phyloP scores from a whole-genome alignment of 805 yeast genomes.

The Pichia nakasei region DNA sequence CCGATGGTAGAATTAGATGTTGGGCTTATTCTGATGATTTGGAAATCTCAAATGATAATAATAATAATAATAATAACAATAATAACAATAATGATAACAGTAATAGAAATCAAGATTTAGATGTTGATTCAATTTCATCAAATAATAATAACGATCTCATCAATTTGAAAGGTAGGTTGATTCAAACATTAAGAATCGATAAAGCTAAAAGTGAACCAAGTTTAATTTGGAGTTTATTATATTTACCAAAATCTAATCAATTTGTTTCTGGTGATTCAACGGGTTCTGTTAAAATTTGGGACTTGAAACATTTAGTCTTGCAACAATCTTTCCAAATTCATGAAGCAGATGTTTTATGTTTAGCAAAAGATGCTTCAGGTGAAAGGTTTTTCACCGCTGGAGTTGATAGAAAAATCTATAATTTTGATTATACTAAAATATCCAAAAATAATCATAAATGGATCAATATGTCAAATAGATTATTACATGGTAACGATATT shows the following conservation, averaged over 20 bases:
- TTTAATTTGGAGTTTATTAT: conserved; percentile 78
- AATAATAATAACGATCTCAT: background rate
- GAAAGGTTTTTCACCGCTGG: conserved; percentile 78
- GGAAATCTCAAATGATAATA: background rate
- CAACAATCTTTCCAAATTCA: conserved; percentile 76
- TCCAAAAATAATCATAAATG: conserved; percentile 42
- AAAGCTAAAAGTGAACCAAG: conserved; percentile 80
- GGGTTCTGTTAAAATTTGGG: conserved; percentile 92
- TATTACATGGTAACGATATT: conserved; percentile 81
- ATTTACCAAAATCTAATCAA: conserved; percentile 55
- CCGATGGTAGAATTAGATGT: conserved; percentile 83
- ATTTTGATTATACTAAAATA: conserved; percentile 44
- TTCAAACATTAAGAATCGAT: conserved; percentile 86
- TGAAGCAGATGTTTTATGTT: conserved; percentile 82
- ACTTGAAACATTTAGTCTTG: conserved; percentile 62
- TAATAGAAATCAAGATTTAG: background rate
- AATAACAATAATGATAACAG: background rate
- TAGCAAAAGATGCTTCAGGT: conserved; percentile 52
- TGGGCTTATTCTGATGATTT: conserved; percentile 47
- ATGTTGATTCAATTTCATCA: conserved; percentile 11
- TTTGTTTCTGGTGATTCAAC: conserved; percentile 96
- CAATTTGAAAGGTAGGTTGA: conserved; percentile 49
- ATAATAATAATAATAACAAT: background rate
- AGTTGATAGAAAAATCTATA: conserved; percentile 84
- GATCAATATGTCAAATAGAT: conserved; percentile 67